Conservation (phyloP, 2,329 filamentous ascomycete species). For the Verticillium alfalfae region DNA sequence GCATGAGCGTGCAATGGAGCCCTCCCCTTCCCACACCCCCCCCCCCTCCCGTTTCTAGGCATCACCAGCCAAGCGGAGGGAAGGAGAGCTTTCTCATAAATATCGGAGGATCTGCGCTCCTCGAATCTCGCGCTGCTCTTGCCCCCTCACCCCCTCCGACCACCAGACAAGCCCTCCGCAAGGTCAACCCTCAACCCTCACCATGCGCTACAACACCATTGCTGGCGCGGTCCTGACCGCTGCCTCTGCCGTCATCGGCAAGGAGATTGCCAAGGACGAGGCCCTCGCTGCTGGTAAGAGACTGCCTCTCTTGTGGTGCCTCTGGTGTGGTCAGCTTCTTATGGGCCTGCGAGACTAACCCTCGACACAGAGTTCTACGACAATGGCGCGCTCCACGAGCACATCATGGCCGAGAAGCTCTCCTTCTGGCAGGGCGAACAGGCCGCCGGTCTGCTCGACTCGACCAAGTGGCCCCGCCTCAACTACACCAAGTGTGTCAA, state of each 20-base stretch:
- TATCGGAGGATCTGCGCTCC: neutral
- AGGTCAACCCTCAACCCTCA: constrained; percentile 1
- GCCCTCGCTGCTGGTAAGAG: constrained; percentile 13
- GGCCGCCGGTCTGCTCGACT: constrained; percentile 7
- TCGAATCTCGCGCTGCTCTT: neutral
- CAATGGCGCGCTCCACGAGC: constrained; percentile 22
- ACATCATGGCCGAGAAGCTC: constrained; percentile 8
- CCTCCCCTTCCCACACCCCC: no score
- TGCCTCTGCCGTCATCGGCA: constrained; percentile 12
- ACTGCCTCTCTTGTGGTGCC: no score
- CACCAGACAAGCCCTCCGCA: neutral
- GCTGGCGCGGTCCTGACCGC: constrained; percentile 1
- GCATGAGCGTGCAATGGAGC: neutral
- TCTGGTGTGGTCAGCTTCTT: no score
- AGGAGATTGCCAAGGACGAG: constrained; percentile 22
- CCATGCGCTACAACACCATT: constrained; percentile 12
- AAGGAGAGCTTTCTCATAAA: neutral
- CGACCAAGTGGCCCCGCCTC: constrained; percentile 8
- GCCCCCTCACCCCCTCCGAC: neutral
- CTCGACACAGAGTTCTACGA: constrained; percentile 17
- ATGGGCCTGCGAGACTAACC: no score
- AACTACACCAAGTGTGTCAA: constrained; percentile 9
- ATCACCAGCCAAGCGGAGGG: neutral
- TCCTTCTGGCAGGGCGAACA: neutral
- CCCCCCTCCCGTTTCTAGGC: no score